Evolutionary conservation across 169 alveolate species (phyloP).

Genomic region (Eimeria praecox): DNA sequence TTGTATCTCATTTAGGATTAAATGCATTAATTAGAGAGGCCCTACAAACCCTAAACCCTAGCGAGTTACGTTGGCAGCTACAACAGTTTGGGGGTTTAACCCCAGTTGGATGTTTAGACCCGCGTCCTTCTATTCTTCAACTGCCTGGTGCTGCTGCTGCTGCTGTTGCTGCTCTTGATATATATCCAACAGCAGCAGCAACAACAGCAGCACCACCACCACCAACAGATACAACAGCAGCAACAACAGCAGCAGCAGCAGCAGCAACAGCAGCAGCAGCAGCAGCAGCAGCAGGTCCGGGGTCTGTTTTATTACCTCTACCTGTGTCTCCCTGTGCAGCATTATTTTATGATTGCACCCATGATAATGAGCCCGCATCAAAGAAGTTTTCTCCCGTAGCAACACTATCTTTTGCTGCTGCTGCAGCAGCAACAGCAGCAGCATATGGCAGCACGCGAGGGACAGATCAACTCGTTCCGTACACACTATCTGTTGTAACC

Average conservation of each 20-base stretch:
- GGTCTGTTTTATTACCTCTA: slow-evolving; percentile 67
- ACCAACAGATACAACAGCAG: background rate
- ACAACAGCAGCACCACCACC: background rate
- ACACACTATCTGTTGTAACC: slow-evolving; percentile 91
- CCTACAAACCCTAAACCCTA: slow-evolving; percentile 83
- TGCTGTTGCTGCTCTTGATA: slow-evolving; percentile 6
- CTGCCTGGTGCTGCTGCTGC: slow-evolving; percentile 39
- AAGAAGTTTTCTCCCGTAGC: slow-evolving; percentile 87
- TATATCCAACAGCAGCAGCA: background rate
- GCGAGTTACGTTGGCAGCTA: slow-evolving; percentile 49
- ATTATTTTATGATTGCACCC: slow-evolving; percentile 95
- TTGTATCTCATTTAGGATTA: slow-evolving; percentile 91
- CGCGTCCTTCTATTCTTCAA: background rate
- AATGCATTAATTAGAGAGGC: slow-evolving; percentile 95
- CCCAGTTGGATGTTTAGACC: slow-evolving; percentile 52
- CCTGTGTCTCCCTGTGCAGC: slow-evolving; percentile 64
- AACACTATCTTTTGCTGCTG: slow-evolving; percentile 91
- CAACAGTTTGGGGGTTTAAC: slow-evolving; percentile 48
- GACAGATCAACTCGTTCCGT: slow-evolving; percentile 91
- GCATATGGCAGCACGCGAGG: slow-evolving; percentile 96
- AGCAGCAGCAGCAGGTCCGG: slow-evolving; percentile 11
- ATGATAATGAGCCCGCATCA: slow-evolving; percentile 94
- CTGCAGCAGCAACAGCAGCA: slow-evolving; percentile 89
- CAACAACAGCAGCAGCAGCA: background rate
- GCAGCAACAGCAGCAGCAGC: slow-evolving; percentile 18